Conservation (phyloP, 768 basidiomycete genomes). For the Tricholoma sp. region DNA sequence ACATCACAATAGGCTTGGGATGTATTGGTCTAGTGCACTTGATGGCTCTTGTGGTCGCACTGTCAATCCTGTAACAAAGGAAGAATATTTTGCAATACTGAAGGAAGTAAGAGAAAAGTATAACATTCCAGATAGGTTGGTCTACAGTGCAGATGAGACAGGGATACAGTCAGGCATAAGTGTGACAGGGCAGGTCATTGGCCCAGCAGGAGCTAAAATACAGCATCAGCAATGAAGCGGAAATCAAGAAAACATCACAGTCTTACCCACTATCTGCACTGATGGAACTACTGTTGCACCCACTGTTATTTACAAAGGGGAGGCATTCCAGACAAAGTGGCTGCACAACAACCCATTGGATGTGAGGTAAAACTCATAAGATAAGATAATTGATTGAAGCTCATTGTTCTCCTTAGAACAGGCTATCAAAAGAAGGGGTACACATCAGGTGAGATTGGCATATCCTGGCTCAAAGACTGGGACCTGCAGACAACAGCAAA, state of each 20-base stretch:
- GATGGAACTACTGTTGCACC: slow-evolving; percentile 29
- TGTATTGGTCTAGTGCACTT: too few relatives aligned
- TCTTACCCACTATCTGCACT: slow-evolving; percentile 33
- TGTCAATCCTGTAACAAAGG: too few relatives aligned
- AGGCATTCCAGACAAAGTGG: slow-evolving; percentile 28
- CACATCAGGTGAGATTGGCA: slow-evolving; percentile 21
- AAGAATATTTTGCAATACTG: too few relatives aligned
- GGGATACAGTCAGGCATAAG: slow-evolving; percentile 11
- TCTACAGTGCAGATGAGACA: slow-evolving; percentile 17
- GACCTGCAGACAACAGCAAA: slow-evolving; percentile 29
- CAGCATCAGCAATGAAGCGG: slow-evolving; percentile 17
- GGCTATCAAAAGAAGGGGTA: slow-evolving; percentile 26
- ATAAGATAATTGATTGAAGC: not conserved
- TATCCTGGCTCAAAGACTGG: slow-evolving; percentile 25
- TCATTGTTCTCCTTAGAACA: slow-evolving; percentile 15
- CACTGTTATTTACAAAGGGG: slow-evolving; percentile 33
- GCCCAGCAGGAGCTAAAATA: slow-evolving; percentile 17
- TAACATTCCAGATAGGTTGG: slow-evolving; percentile 11
- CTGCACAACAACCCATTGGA: slow-evolving; percentile 28
- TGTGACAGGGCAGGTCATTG: slow-evolving; percentile 23
- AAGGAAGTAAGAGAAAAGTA: slow-evolving; percentile 11
- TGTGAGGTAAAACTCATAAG: slow-evolving; percentile 22
- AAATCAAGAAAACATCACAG: slow-evolving; percentile 31
- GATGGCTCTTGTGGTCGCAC: too few relatives aligned
- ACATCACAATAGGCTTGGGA: too few relatives aligned